phyloP scores from a whole-genome alignment of 2,329 filamentous ascomycete genomes.

The Colletotrichum cordylinicola region DNA sequence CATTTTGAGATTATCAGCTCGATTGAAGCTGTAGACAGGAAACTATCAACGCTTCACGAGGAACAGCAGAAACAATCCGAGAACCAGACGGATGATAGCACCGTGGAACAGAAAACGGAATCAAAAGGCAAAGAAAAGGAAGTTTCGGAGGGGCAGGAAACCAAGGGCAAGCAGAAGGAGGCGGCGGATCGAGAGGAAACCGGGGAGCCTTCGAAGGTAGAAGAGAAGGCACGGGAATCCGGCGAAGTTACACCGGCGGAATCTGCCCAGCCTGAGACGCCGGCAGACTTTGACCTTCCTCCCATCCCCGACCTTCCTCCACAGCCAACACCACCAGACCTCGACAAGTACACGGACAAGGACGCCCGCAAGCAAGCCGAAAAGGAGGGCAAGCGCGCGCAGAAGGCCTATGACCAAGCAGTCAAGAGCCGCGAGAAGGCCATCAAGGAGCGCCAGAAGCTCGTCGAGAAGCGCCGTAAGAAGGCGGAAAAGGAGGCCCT shows the following conservation, averaged over 20 bases:
- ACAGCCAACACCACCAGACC: constrained; percentile 61
- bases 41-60: constrained; percentile 5
- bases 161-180: constrained; percentile 12
- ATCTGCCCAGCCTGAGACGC: neutral
- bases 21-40: neutral
- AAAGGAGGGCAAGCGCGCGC: constrained; percentile 66
- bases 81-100: neutral
- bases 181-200: neutral
- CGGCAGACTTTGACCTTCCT: constrained; percentile 35
- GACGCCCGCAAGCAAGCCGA: constrained; percentile 71
- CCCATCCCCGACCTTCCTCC: constrained; percentile 56
- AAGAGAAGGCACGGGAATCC: neutral
- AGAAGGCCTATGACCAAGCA: constrained; percentile 70
- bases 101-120: neutral
- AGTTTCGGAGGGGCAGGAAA: neutral
- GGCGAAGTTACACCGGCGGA: neutral
- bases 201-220: neutral
- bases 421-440: constrained; percentile 71
- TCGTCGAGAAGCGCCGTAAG: constrained; percentile 59
- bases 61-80: neutral
- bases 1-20: constrained; percentile 8
- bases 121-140: neutral
- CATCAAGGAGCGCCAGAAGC: constrained; percentile 67
- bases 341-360: constrained; percentile 66
- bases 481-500: constrained; percentile 48